Evolutionary conservation across 495 filamentous ascomycete species (phyloP), one percentile per base, ranked within the genome.

Genomic region (Penicillium soppii): DNA sequence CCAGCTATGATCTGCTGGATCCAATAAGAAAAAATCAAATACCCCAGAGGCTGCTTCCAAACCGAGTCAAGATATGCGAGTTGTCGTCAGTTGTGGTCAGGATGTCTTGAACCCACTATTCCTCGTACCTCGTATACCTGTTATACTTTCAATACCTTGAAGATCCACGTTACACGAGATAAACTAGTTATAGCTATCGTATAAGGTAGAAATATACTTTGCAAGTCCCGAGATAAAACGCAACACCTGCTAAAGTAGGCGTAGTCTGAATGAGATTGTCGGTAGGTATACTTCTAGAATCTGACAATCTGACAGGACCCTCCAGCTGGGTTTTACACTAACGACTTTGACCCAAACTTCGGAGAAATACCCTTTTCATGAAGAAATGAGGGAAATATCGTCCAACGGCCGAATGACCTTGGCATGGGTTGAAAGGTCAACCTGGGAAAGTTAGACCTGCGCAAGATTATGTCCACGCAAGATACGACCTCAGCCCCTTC

Each of bases 311-410:
- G n/a, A n/a, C n/a, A n/a, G n/a, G n/a, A n/a, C n/a, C n/a, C n/a
- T n/a, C n/a, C n/a, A n/a, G n/a, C n/a, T n/a, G n/a, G n/a, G n/a
- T n/a, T n/a, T n/a, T n/a, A n/a, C n/a, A n/a, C n/a, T n/a, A 25
- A 15, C 25, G 22, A 12, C 41, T 17, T 12, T 16, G 12, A 32
- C 13, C 26, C 48, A 51, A 43, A 51, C n/a, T n/a, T 43, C 41
- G 49, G 49, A 45, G 49, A 45, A 43, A 42, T 23, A 26, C 22
- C n/a, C n/a, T n/a, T n/a, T n/a, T n/a, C n/a, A n/a, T n/a, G n/a
- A n/a, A n/a, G n/a, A n/a, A n/a, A n/a, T n/a, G n/a, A n/a, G n/a
- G n/a, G n/a, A n/a, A n/a, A n/a, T n/a, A n/a, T n/a, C n/a, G n/a
- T n/a, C n/a, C n/a, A n/a, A n/a, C n/a, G n/a, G n/a, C n/a, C n/a